These are phyloP conservation scores for Rhinocladiella mackenziei DNA, from an alignment of 2,329 filamentous ascomycete species.

Conservation along the genomic window DNA sequence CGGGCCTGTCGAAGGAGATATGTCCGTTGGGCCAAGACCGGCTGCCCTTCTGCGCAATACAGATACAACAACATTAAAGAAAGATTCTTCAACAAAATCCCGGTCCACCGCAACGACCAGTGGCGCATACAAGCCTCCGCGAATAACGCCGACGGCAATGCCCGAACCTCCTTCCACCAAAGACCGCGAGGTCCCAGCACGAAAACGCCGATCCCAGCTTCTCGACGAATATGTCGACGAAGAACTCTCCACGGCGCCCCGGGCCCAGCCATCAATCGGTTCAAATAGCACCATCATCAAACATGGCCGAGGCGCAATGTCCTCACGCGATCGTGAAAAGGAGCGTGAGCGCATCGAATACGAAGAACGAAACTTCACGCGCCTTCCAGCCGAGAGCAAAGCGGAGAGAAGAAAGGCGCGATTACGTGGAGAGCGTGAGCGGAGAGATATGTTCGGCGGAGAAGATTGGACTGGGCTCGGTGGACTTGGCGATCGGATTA, in stretches of 20 bases:
- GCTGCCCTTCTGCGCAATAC: constrained; percentile 19
- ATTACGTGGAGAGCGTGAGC: constrained; percentile 38
- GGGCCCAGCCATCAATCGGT: constrained; percentile 85
- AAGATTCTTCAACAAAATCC: constrained; percentile 1
- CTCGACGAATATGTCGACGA: constrained; percentile 88
- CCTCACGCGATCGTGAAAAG: constrained; percentile 66
- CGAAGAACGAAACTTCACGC: constrained; percentile 88
- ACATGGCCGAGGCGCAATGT: constrained; percentile 75
- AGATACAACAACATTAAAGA: constrained; percentile 2
- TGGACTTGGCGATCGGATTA: constrained; percentile 81
- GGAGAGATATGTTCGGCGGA: constrained; percentile 68
- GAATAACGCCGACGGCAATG: constrained; percentile 82
- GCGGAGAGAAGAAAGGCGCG: constrained; percentile 67
- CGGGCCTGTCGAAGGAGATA: constrained; percentile 51
- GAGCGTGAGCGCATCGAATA: constrained; percentile 79
- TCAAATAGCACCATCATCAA: constrained; percentile 67
- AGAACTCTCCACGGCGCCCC: constrained; percentile 75
- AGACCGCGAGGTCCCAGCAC: constrained; percentile 53
- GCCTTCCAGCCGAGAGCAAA: constrained; percentile 80
- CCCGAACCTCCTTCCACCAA: constrained; percentile 53
- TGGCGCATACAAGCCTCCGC: constrained; percentile 81
- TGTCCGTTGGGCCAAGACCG: constrained; percentile 17
- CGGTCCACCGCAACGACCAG: constrained; percentile 35
- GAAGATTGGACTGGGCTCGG: constrained; percentile 89
- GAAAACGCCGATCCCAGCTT: constrained; percentile 69